These are phyloP conservation scores for Halophytophthora batemanensis DNA, from an alignment of 352 stramenopile species.

Conservation along the genomic window DNA sequence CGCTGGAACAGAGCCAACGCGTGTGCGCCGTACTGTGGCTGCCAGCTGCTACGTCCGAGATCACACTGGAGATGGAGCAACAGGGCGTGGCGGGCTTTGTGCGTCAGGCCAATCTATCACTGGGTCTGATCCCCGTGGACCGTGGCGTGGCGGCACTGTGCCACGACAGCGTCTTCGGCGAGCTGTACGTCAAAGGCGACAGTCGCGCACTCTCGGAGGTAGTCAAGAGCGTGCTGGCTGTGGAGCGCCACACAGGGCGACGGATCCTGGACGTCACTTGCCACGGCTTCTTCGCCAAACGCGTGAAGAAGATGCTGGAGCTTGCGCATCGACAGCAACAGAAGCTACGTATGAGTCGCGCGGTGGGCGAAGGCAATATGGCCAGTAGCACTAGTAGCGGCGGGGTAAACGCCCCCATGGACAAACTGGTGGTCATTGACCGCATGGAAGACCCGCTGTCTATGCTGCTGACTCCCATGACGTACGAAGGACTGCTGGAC, in stretches of 20 bases:
- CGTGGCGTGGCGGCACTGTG: constrained; percentile 53
- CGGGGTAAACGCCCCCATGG: constrained; percentile 18
- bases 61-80: constrained; percentile 69
- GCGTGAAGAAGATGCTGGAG: constrained; percentile 64
- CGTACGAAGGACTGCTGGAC: constrained; percentile 79
- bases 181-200: constrained; percentile 69
- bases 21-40: constrained; percentile 60
- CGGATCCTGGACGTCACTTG: constrained; percentile 40
- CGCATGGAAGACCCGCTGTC: constrained; percentile 77
- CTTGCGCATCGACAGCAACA: constrained; percentile 43
- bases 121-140: constrained; percentile 65
- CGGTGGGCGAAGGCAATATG: neutral
- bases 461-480: constrained; percentile 82
- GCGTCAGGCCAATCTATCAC: constrained; percentile 43
- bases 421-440: constrained; percentile 69
- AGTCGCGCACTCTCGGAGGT: constrained; percentile 58
- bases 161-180: constrained; percentile 60
- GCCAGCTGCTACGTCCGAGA: constrained; percentile 50
- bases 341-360: constrained; percentile 24
- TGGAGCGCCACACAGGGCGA: constrained; percentile 42
- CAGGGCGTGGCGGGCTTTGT: constrained; percentile 60
- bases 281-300: constrained; percentile 47
- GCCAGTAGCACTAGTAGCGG: constrained; percentile 3
- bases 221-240: constrained; percentile 55
- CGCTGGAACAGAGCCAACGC: constrained; percentile 24